These are phyloP conservation scores for Nakaseomyces uthaithaninus DNA, from an alignment of 1,139 yeast genomes.

Conservation along the genomic window DNA sequence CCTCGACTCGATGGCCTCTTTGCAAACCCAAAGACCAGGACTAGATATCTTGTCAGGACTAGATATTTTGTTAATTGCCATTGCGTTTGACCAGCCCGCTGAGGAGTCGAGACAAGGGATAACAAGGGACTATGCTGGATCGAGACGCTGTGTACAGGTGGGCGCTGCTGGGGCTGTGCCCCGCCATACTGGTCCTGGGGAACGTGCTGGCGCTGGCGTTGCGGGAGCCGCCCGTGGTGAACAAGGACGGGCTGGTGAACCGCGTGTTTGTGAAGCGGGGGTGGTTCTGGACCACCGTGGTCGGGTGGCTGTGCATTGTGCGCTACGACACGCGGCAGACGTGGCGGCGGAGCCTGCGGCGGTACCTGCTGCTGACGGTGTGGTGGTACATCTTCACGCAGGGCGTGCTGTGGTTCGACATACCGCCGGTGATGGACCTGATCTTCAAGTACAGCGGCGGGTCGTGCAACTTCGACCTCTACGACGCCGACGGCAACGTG, in stretches of 20 bases:
- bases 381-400: slow-evolving; percentile 32
- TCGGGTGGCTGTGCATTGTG: slow-evolving; percentile 30
- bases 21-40: no score
- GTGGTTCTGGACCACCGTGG: slow-evolving; percentile 83
- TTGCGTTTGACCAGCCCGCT: no score
- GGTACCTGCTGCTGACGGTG: slow-evolving; percentile 20
- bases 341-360: slow-evolving; percentile 9
- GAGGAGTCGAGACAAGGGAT: no score
- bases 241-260: slow-evolving; percentile 45
- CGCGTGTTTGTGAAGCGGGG: slow-evolving; percentile 74
- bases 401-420: slow-evolving; percentile 15
- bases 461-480: slow-evolving; percentile 39
- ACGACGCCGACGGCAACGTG: slow-evolving; percentile 17
- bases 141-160: slow-evolving; percentile 2
- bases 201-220: slow-evolving; percentile 20
- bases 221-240: slow-evolving; percentile 11
- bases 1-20: no score
- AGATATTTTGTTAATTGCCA: no score
- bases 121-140: not conserved
- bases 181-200: slow-evolving; percentile 28
- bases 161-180: slow-evolving; percentile 22
- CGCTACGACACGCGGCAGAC: slow-evolving; percentile 13
- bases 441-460: slow-evolving; percentile 82
- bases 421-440: slow-evolving; percentile 74
- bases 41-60: no score